These are phyloP conservation scores for Tephrocybe sp. DNA, from an alignment of 768 basidiomycete genomes.

Conservation along the genomic window DNA sequence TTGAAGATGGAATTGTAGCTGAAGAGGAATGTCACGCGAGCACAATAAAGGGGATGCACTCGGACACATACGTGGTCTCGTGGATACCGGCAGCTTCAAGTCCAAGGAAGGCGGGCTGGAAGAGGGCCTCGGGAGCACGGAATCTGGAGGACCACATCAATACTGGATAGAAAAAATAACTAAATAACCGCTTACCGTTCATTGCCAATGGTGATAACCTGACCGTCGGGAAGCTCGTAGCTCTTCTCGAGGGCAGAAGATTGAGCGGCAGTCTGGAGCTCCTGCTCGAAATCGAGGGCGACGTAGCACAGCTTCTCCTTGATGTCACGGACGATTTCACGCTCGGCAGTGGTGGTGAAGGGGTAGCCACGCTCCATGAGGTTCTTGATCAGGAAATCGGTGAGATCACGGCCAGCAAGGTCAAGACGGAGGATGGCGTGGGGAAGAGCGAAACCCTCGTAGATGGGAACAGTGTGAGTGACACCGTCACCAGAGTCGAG, in stretches of 20 bases:
- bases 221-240: conserved; percentile 90
- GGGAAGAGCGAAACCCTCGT: conserved; percentile 89
- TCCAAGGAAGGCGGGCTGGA: conserved; percentile 89
- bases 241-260: conserved; percentile 89
- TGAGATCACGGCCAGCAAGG: conserved; percentile 90
- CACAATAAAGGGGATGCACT: conserved; percentile 3
- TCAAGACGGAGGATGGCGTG: conserved; percentile 93
- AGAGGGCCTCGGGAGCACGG: conserved; percentile 92
- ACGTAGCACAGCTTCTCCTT: conserved; percentile 98
- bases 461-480: conserved; percentile 94
- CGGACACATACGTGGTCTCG: conserved; percentile 69
- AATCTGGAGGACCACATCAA: conserved; percentile 50
- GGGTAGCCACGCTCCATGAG: conserved; percentile 89
- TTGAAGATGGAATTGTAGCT: conserved; percentile 83
- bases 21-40: conserved; percentile 25
- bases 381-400: conserved; percentile 79
- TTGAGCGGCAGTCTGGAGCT: conserved; percentile 86
- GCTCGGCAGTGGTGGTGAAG: conserved; percentile 91
- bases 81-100: conserved; percentile 90
- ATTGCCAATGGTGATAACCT: conserved; percentile 93
- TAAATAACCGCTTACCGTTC: conserved; percentile 74
- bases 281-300: conserved; percentile 91
- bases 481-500: conserved; percentile 97
- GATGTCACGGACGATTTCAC: conserved; percentile 95
- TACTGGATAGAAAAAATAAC: conserved; percentile 52